Conservation (phyloP, 345 rosid genomes). For the Hypericum perforatum region DNA sequence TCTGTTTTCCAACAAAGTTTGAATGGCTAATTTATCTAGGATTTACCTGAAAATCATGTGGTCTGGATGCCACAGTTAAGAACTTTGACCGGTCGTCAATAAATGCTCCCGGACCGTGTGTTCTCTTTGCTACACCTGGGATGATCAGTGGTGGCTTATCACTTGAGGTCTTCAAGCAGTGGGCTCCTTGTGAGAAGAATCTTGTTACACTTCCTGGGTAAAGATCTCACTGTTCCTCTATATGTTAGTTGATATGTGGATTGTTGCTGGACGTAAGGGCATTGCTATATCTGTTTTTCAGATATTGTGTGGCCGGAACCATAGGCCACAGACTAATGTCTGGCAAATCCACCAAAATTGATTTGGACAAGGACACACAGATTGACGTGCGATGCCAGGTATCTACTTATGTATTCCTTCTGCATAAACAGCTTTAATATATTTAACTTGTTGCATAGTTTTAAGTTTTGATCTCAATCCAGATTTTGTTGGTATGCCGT, state of each 20-base stretch:
- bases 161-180: constrained; percentile 82
- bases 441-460: not conserved
- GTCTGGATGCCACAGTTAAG: constrained; percentile 41
- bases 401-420: constrained; percentile 5
- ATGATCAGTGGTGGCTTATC: constrained; percentile 96
- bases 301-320: constrained; percentile 95
- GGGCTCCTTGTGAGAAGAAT: constrained; percentile 86
- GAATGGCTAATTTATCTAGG: not conserved
- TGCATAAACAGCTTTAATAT: not conserved
- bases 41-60: not conserved
- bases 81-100: constrained; percentile 74
- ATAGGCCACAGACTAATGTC: constrained; percentile 85
- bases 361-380: constrained; percentile 70
- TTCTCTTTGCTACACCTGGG: constrained; percentile 98
- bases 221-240: constrained; percentile 3
- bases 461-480: too few relatives aligned
- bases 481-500: too few relatives aligned
- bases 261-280: not conserved
- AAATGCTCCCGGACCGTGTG: constrained; percentile 88
- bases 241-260: not conserved
- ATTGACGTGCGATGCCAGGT: constrained; percentile 96
- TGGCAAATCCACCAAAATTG: constrained; percentile 70
- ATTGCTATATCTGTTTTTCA: constrained; percentile 9
- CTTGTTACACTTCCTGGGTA: constrained; percentile 96
- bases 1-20: not conserved